A percentile compares a stretch with the other conserved stretches of the same genome.
These are phyloP conservation scores for Phytophthora multivora DNA, from an alignment of 352 stramenopile genomes.

Conservation along the genomic window DNA sequence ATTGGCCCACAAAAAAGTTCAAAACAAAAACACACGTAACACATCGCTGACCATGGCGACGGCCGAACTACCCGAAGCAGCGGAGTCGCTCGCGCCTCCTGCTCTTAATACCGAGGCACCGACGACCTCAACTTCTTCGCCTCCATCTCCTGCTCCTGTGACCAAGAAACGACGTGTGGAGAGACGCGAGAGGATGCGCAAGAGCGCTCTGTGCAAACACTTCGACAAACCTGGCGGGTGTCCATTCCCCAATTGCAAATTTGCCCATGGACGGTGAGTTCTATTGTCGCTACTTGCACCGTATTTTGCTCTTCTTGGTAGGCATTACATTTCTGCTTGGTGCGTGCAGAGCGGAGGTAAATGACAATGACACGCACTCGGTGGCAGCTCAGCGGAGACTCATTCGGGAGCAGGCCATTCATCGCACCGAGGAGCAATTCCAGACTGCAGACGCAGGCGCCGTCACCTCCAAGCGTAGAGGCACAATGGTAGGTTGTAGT, in stretches of 20 bases:
- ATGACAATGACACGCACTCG: slow-evolving; percentile 57
- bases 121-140: neutral
- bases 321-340: neutral
- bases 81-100: neutral
- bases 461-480: slow-evolving; percentile 48
- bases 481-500: slow-evolving; percentile 62
- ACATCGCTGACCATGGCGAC: slow-evolving; percentile 12
- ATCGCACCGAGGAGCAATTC: slow-evolving; percentile 72
- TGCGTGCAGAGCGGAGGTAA: slow-evolving; percentile 46
- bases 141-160: slow-evolving; percentile 18
- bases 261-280: slow-evolving; percentile 69
- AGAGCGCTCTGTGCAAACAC: slow-evolving; percentile 85
- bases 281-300: no score
- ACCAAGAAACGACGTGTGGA: slow-evolving; percentile 71
- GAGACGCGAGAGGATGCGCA: slow-evolving; percentile 68
- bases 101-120: slow-evolving; percentile 2
- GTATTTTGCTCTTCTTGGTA: neutral
- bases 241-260: slow-evolving; percentile 86
- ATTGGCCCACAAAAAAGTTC: slow-evolving; percentile 27
- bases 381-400: slow-evolving; percentile 81
- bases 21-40: neutral
- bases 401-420: slow-evolving; percentile 76
- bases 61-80: slow-evolving; percentile 7
- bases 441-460: slow-evolving; percentile 42
- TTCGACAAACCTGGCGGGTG: slow-evolving; percentile 86